Conservation (phyloP, 495 filamentous ascomycete species). For the Hyphodiscus hymeniophilus region DNA sequence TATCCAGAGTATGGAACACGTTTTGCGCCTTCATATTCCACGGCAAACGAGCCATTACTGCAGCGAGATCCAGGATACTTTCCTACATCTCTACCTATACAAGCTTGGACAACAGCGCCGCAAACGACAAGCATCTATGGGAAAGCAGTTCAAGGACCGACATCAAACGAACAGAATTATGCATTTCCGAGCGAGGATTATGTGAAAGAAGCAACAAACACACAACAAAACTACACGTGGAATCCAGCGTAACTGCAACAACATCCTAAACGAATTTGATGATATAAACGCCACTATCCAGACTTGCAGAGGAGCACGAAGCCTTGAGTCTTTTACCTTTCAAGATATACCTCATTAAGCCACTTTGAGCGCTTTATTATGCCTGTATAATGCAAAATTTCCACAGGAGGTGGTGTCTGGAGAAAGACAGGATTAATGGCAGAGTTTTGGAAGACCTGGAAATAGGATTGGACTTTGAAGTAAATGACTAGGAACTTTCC, state of each 20-base stretch:
- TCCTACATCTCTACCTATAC: slow-evolving; percentile 6
- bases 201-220: slow-evolving; percentile 8
- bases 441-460: not conserved
- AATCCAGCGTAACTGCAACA: not conserved
- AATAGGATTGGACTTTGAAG: not conserved
- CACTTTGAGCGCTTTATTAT: not conserved
- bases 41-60: not conserved
- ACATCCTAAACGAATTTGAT: not conserved
- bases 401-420: not conserved
- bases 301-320: not conserved
- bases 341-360: not conserved
- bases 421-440: not conserved
- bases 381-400: not conserved
- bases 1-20: slow-evolving; percentile 7
- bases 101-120: slow-evolving; percentile 14
- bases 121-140: slow-evolving; percentile 3
- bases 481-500: not conserved
- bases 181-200: slow-evolving; percentile 14
- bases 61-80: slow-evolving; percentile 12
- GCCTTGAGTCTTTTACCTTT: not conserved
- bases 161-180: slow-evolving; percentile 8
- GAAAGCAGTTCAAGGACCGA: not conserved
- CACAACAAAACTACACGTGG: slow-evolving; percentile 16
- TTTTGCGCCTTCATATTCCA: slow-evolving; percentile 8
- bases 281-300: not conserved